Conservation (phyloP, 2,329 filamentous ascomycete genomes). For the Huntiella moniliformis region DNA sequence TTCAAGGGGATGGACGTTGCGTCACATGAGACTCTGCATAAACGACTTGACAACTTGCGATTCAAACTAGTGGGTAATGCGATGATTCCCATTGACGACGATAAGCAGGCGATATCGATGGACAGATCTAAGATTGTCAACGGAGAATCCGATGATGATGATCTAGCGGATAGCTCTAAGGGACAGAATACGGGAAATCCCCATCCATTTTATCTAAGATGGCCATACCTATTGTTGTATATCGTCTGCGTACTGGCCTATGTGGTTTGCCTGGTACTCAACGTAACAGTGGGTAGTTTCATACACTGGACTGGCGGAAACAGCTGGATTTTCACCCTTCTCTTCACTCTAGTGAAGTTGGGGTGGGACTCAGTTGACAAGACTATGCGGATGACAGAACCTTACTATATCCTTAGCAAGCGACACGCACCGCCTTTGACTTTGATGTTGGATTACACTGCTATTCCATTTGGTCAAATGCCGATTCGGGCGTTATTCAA, state of each 20-base stretch:
- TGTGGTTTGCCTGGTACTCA: constrained; percentile 31
- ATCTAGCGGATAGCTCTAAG: not conserved
- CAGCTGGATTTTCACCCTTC: constrained; percentile 45
- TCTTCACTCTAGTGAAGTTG: constrained; percentile 49
- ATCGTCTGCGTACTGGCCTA: constrained; percentile 26
- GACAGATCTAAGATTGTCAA: not conserved
- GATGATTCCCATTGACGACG: constrained; percentile 43
- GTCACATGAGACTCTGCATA: constrained; percentile 46
- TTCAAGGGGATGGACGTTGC: constrained; percentile 55
- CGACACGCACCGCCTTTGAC: constrained; percentile 46
- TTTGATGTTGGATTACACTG: constrained; percentile 54
- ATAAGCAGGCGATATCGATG: constrained; percentile 12
- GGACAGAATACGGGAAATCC: constrained; percentile 32
- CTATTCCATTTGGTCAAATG: constrained; percentile 48
- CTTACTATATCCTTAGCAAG: constrained; percentile 50
- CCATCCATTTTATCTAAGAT: constrained; percentile 50
- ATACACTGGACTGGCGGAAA: constrained; percentile 20
- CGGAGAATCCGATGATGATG: no score
- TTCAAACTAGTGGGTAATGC: constrained; percentile 55
- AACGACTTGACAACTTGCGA: constrained; percentile 43
- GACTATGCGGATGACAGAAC: constrained; percentile 53
- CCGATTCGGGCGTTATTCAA: constrained; percentile 43
- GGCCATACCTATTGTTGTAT: constrained; percentile 30
- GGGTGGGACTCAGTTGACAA: constrained; percentile 51
- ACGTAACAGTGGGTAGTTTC: not conserved